Conservation (phyloP, 441 rosid genomes). For the Populus hybrid region DNA sequence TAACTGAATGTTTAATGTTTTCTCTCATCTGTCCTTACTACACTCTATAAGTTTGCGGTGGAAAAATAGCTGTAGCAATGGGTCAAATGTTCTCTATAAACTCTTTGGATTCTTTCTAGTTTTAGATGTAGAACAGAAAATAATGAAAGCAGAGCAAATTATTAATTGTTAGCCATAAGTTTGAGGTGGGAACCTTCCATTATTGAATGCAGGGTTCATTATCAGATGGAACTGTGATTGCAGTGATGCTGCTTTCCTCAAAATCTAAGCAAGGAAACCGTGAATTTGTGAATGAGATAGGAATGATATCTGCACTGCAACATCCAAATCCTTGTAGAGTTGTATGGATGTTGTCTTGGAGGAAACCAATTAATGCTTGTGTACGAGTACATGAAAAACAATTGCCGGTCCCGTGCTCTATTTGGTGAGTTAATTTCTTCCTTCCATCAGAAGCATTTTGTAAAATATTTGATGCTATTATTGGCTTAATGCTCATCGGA, state of each 20-base stretch:
- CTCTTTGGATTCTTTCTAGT: background rate
- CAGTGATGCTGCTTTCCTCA: no score
- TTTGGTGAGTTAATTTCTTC: constrained; percentile 42
- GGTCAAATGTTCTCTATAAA: background rate
- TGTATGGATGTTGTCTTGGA: constrained; percentile 81
- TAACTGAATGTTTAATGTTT: constrained; percentile 40
- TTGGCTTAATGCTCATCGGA: no score
- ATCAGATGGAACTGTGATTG: no score
- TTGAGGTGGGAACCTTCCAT: no score
- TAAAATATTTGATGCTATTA: no score
- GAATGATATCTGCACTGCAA: no score
- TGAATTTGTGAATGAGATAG: no score
- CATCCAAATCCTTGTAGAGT: constrained; percentile 65
- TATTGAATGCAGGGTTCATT: no score
- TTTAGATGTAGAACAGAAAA: background rate
- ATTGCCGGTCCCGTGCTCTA: constrained; percentile 70
- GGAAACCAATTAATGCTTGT: constrained; percentile 64
- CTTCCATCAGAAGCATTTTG: no score
- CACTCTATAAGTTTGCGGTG: background rate
- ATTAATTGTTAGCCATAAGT: constrained; percentile 23
- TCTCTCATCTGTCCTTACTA: background rate
- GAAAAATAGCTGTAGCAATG: no score
- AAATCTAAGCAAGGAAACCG: no score
- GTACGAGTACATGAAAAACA: constrained; percentile 75
- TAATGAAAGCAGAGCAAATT: background rate